Evolutionary conservation across 805 yeast species (phyloP).

Genomic region (Myxozyma lipomycoides): DNA sequence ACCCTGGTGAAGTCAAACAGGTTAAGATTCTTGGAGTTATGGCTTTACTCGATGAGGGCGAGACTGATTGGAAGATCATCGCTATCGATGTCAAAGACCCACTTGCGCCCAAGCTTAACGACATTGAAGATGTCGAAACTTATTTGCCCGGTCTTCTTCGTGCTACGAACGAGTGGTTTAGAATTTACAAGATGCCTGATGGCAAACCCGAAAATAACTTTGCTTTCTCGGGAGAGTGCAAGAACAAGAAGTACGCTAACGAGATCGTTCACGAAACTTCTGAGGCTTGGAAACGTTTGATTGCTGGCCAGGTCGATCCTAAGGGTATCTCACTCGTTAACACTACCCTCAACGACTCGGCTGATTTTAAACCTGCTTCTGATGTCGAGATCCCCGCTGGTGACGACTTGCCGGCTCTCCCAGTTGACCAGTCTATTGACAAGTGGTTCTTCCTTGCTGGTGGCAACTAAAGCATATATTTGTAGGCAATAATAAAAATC

Average conservation of each 20-base stretch:
- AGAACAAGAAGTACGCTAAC: constrained; percentile 79
- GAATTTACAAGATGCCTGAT: constrained; percentile 95
- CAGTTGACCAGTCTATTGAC: constrained; percentile 93
- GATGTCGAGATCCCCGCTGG: constrained; percentile 59
- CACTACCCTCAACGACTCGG: constrained; percentile 60
- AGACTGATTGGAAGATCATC: constrained; percentile 95
- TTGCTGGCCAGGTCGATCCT: constrained; percentile 58
- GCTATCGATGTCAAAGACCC: constrained; percentile 87
- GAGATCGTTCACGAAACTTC: constrained; percentile 77
- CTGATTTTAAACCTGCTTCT: constrained; percentile 48
- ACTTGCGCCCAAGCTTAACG: constrained; percentile 78
- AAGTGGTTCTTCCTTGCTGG: constrained; percentile 94
- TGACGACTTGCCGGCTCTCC: constrained; percentile 63
- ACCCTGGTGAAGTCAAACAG: constrained; percentile 70
- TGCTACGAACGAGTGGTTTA: constrained; percentile 96
- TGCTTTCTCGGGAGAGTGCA: constrained; percentile 94
- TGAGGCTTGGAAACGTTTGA: constrained; percentile 76
- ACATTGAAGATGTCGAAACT: constrained; percentile 84
- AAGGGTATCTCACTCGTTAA: constrained; percentile 70
- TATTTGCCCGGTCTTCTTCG: constrained; percentile 90
- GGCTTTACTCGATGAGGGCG: constrained; percentile 96
- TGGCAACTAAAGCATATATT: constrained; percentile 22
- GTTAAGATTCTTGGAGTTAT: constrained; percentile 91
- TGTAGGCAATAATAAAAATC: too few relatives aligned
- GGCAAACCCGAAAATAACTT: constrained; percentile 96